Evolutionary conservation across 2,329 filamentous ascomycete genomes (phyloP).

Genomic region (Chaetomium sp.): DNA sequence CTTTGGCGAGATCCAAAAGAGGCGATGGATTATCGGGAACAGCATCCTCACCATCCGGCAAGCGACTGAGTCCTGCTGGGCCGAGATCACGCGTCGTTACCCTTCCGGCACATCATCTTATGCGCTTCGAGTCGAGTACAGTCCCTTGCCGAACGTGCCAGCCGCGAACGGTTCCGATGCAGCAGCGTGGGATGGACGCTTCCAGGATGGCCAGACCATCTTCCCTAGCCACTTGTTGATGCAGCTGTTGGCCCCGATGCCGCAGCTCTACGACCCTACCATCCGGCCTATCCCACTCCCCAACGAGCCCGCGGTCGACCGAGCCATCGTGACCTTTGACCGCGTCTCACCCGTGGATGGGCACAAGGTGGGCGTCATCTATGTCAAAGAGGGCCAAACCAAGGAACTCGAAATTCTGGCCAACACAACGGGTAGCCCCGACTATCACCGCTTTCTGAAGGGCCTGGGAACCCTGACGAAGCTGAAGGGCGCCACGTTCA

Average conservation of each 20-base stretch:
- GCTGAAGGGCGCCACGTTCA: constrained; percentile 78
- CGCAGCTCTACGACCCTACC: constrained; percentile 48
- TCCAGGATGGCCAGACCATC: constrained; percentile 51
- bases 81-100: constrained; percentile 64
- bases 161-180: constrained; percentile 34
- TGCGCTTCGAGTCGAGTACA: constrained; percentile 53
- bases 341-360: constrained; percentile 84
- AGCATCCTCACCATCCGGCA: constrained; percentile 71
- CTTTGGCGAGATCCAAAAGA: constrained; percentile 61
- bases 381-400: constrained; percentile 81
- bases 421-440: constrained; percentile 78
- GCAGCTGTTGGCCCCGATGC: constrained; percentile 58
- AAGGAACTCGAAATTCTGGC: constrained; percentile 76
- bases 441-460: constrained; percentile 80
- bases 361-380: constrained; percentile 92
- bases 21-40: constrained; percentile 66
- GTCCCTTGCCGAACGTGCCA: constrained; percentile 29
- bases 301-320: constrained; percentile 58
- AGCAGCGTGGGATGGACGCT: constrained; percentile 44
- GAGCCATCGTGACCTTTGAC: constrained; percentile 78
- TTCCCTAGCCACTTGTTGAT: constrained; percentile 69
- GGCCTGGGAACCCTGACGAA: constrained; percentile 75
- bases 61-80: constrained; percentile 58
- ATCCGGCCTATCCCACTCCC: constrained; percentile 71
- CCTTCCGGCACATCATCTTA: constrained; percentile 61